Evolutionary conservation across 495 filamentous ascomycete genomes (phyloP), one percentile per base, ranked within the genome.

Genomic region (Hypoxylon rickii): DNA sequence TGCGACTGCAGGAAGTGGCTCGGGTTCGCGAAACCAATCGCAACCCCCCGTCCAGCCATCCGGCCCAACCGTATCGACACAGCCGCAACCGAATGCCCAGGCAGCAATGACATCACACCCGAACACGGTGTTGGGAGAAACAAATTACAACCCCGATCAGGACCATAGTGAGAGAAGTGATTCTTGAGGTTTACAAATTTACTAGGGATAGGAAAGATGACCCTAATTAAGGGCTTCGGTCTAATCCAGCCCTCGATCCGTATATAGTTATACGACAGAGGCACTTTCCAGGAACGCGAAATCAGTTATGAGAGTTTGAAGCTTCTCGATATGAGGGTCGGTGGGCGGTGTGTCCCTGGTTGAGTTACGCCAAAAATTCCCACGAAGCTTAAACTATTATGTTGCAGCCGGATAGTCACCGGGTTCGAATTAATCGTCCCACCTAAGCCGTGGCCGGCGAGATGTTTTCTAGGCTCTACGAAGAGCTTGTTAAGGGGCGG

Each of bases 131-230:
- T 69, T 89, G 24, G 86, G 86, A 12, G 86, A 86, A 67, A 89
- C 86, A 20, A 83, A 70, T 53, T 89, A 88, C 62, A 83, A 81
- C 19, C 86, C 86, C 4, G 86, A 89, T 40, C 73, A 82, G 47
- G 82, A 82, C 44, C 73, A 65, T 73, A 73, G 72, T 31, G 72
- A 73, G 24, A 74, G 65, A 53, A 58, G 50, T 8, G 64, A 64
- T 20, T 49, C 62, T 33, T 70, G 47, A 61, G 34, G 21, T 15
- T 24, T 8, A 18, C 37, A 19, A 12, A 42, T 34, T 38, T 36
- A 36, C 41, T 34, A 21, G 38, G 37, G 34, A 22, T 8, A 31
- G 31, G 41, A 26, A 29, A 34, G 37, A 20, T 22, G 40, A 11
- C 32, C 50, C 42, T 44, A 24, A 21, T 43, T 48, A 29, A n/a